phyloP scores from a whole-genome alignment of 106 monocot species.

The Allium sativum region DNA sequence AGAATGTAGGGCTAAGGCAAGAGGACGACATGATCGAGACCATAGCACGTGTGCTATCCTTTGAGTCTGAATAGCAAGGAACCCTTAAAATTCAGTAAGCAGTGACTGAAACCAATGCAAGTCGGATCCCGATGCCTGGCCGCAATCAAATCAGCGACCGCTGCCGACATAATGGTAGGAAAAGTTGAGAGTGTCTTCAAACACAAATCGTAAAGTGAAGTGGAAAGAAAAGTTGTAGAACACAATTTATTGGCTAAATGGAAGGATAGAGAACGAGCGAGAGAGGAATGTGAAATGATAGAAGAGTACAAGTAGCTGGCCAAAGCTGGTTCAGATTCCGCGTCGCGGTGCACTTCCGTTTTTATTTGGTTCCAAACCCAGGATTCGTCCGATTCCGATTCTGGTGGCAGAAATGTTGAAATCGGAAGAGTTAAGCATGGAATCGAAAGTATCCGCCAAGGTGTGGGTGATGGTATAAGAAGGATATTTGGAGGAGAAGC shows the following conservation, averaged over 20 bases:
- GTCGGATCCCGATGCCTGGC: constrained; percentile 29
- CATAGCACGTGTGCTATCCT: constrained; percentile 21
- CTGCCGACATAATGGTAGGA: constrained; percentile 17
- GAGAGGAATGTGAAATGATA: constrained; percentile 51
- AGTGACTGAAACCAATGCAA: constrained; percentile 32
- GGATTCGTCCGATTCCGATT: constrained; percentile 46
- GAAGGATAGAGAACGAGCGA: constrained; percentile 44
- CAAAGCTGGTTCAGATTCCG: constrained; percentile 69
- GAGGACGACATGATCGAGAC: constrained; percentile 17
- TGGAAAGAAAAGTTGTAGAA: constrained; percentile 41
- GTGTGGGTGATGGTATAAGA: no score
- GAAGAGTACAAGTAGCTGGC: constrained; percentile 57
- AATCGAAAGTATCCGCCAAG: no score
- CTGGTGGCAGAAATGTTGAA: constrained; percentile 52
- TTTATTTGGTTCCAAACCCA: constrained; percentile 79
- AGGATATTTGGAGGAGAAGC: no score
- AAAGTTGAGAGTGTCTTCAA: constrained; percentile 20
- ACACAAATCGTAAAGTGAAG: constrained; percentile 44
- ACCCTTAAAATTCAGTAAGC: constrained; percentile 40
- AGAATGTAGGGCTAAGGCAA: constrained; percentile 60
- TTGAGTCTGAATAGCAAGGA: constrained; percentile 28
- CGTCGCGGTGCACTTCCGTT: constrained; percentile 55
- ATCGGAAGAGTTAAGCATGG: constrained; percentile 13
- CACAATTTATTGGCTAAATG: constrained; percentile 55
- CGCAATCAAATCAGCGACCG: constrained; percentile 31